Base-by-base conservation (phyloP, 78 protist species). In the Capsaspora owczarzaki region DNA sequence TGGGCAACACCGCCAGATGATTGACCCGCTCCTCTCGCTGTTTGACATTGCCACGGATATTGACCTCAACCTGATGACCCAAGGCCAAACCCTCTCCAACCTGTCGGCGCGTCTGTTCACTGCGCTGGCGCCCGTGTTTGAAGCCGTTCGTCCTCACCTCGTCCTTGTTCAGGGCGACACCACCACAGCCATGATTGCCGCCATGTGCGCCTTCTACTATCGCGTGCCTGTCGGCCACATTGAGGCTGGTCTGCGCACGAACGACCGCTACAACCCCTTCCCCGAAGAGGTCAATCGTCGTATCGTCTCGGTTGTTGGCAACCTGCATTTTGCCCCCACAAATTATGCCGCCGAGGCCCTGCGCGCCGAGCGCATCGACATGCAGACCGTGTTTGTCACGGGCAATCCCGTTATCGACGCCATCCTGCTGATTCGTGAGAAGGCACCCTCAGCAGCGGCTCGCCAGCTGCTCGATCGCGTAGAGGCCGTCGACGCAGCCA, bases 221-320 rank as follows among this genome's bases (percentile, higher is more conserved):
- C 20, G n/a, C 4, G 60, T 77, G 10, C 49, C 46, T 53, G 44
- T 77, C 4, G 56, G 35, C 31, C 80, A 77, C 61, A 74, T 77
- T 16, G 80, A 77, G 61, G 80, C 80, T 10, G 80, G 80, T 10
- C 74, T 77, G 29, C 80, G 80, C 35, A 77, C 80, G 25, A 25
- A 25, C 29, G 61, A 77, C 61, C 12, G 61, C 35, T 2, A 71
- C 49, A 53, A 46, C n/a, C 80, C 80, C 19, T 51, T 46, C 51
- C 80, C 80, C 33, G 80, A 77, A 29, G 80, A 77, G 14, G 12
- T 77, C 29, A 77, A 77, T 77, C 80, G 80, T 6, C 61, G 25
- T 16, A 16, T 51, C 31, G 25, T 77, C 44, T 16, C 35, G 31
- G 12, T 16, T n/a, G 19, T 77, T 29, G 49, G 31, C 42, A 16